Conservation (phyloP, 2,329 filamentous ascomycete species). For the Raffaelea albimanens region DNA sequence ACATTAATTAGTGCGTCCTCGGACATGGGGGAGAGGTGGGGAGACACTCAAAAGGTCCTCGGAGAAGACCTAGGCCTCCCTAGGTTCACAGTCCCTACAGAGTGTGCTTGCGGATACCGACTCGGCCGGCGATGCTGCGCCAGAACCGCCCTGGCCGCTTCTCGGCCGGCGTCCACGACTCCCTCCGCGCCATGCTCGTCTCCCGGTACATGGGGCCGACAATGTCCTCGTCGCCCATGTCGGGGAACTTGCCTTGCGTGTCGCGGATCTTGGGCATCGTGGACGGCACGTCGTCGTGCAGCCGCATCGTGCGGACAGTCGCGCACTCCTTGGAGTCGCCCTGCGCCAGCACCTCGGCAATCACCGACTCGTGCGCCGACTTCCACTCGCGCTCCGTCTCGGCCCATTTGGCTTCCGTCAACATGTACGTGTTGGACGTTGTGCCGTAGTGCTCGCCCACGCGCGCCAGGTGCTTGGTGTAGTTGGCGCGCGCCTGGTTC, state of each 20-base stretch:
- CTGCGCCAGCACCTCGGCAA: conserved; percentile 37
- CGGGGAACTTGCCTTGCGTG: conserved; percentile 77
- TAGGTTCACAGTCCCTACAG: too few relatives aligned
- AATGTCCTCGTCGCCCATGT: conserved; percentile 82
- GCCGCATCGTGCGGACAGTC: conserved; percentile 25
- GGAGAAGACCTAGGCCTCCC: too few relatives aligned
- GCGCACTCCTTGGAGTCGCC: conserved; percentile 15
- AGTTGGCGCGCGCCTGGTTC: conserved; percentile 75
- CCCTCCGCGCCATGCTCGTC: conserved; percentile 27
- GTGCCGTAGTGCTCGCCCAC: conserved; percentile 85
- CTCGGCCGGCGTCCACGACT: conserved; percentile 1
- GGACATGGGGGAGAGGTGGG: too few relatives aligned
- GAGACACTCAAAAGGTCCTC: too few relatives aligned
- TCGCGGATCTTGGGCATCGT: conserved; percentile 62
- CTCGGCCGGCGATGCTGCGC: conserved; percentile 38
- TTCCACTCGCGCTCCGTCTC: conserved; percentile 70
- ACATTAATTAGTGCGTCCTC: too few relatives aligned
- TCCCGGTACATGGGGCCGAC: conserved; percentile 77
- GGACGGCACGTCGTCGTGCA: conserved; percentile 48
- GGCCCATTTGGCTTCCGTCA: conserved; percentile 85
- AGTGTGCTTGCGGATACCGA: conserved; percentile 20
- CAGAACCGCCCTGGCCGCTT: conserved; percentile 25
- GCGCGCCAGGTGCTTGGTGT: conserved; percentile 78
- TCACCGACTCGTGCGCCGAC: conserved; percentile 55
- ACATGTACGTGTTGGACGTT: conserved; percentile 77